Conservation (phyloP, 148 eudicot species). For the Silene conica region DNA sequence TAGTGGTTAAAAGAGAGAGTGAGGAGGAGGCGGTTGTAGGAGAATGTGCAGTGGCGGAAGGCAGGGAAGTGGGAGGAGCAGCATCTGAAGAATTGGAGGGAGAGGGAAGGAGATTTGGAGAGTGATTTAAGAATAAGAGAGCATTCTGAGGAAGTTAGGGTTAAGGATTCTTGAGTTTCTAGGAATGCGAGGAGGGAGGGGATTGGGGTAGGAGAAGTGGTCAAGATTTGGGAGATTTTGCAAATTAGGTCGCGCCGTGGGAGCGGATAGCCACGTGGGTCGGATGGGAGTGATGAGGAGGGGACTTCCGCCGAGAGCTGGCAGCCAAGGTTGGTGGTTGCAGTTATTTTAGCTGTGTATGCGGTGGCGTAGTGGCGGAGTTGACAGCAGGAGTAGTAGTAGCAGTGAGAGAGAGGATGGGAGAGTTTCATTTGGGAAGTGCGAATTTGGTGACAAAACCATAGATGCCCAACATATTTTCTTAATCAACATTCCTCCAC, state of each 20-base stretch:
- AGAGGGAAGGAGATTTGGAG: slow-evolving; percentile 37
- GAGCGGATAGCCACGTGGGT: slow-evolving; percentile 61
- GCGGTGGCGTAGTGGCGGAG: slow-evolving; percentile 67
- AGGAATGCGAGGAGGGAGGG: slow-evolving; percentile 18
- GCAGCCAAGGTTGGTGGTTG: slow-evolving; percentile 45
- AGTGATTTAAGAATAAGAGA: slow-evolving; percentile 73
- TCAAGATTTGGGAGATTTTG: slow-evolving; percentile 51
- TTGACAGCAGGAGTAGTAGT: too few species aligned
- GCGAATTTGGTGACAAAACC: too few species aligned
- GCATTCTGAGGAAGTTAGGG: slow-evolving; percentile 66
- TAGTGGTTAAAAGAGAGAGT: slow-evolving; percentile 27
- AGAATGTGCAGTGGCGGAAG: slow-evolving; percentile 63
- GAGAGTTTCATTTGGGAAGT: slow-evolving; percentile 17
- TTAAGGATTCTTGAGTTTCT: slow-evolving; percentile 38
- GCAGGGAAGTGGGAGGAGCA: slow-evolving; percentile 53
- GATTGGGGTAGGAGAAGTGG: slow-evolving; percentile 3
- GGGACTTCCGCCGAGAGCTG: slow-evolving; percentile 48
- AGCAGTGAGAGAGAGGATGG: slow-evolving; percentile 12
- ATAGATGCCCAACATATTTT: too few species aligned
- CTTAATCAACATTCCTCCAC: too few species aligned
- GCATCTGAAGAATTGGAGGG: slow-evolving; percentile 63
- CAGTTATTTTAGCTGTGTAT: slow-evolving; percentile 63
- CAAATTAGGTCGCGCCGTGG: slow-evolving; percentile 88
- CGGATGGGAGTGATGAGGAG: slow-evolving; percentile 44
- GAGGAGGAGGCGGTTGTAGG: slow-evolving; percentile 64